A percentile compares a stretch with the other conserved stretches of the same genome.
Conservation (phyloP, 306 rosid species). For the Cucurbita moschata region DNA sequence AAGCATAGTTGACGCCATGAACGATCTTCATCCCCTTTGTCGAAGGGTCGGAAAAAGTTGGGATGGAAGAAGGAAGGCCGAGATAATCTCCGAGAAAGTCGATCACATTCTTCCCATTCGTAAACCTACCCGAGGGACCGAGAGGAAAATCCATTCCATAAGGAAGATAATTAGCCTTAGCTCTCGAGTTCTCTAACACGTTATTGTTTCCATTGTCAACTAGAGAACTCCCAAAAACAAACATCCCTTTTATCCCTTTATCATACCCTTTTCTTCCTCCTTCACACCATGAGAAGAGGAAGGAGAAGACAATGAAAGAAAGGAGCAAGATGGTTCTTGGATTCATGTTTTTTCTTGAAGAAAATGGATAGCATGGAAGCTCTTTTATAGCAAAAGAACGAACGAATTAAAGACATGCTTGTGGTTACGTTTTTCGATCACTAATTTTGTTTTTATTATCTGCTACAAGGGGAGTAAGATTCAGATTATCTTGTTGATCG, state of each 20-base stretch:
- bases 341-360: background rate
- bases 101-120: conserved; percentile 33
- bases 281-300: background rate
- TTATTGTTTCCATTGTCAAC: conserved; percentile 46
- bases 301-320: background rate
- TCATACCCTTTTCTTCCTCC: background rate
- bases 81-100: conserved; percentile 29
- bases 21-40: conserved; percentile 20
- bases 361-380: background rate
- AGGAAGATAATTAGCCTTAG: conserved; percentile 31
- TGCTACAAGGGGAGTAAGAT: too few species aligned
- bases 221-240: conserved; percentile 41
- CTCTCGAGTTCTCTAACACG: conserved; percentile 18
- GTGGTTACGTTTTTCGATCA: too few species aligned
- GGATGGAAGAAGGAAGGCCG: conserved; percentile 21
- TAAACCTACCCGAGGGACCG: conserved; percentile 36
- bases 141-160: conserved; percentile 33
- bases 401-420: too few species aligned
- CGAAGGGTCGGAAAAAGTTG: conserved; percentile 23
- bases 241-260: conserved; percentile 23
- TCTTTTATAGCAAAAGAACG: background rate
- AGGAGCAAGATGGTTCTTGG: background rate
- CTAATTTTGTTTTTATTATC: too few species aligned
- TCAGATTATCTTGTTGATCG: too few species aligned
- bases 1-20: conserved; percentile 34